Evolutionary conservation across 78 protist genomes (phyloP).

Genomic region (Bodo saltans): DNA sequence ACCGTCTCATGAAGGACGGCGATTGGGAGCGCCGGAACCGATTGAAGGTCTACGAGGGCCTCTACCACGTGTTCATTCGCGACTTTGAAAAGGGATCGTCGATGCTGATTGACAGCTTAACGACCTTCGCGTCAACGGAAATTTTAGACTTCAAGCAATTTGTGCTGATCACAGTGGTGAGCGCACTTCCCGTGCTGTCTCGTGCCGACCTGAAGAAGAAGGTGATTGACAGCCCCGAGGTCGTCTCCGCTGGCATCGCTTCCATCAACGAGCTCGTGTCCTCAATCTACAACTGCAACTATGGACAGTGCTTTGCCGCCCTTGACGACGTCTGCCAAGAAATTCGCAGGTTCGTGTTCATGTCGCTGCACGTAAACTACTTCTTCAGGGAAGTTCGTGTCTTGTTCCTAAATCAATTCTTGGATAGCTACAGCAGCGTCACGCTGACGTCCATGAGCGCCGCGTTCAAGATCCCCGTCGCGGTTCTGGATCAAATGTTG

Average conservation of each 20-base stretch:
- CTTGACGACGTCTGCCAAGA: conserved; percentile 61
- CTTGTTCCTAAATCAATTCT: conserved; percentile 76
- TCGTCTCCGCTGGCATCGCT: conserved; percentile 60
- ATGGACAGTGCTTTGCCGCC: conserved; percentile 58
- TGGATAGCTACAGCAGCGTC: conserved; percentile 86
- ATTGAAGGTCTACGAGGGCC: conserved; percentile 88
- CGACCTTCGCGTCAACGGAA: conserved; percentile 81
- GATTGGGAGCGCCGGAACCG: conserved; percentile 98
- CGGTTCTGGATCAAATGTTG: conserved; percentile 55
- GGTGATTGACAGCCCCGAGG: conserved; percentile 87
- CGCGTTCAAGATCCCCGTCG: conserved; percentile 72
- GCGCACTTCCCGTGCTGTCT: conserved; percentile 59
- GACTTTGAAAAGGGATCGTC: conserved; percentile 71
- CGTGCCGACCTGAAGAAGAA: conserved; percentile 50
- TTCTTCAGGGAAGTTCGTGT: conserved; percentile 85
- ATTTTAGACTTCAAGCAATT: conserved; percentile 67
- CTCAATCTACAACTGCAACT: conserved; percentile 79
- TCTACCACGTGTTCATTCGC: conserved; percentile 61
- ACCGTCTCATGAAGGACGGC: conserved; percentile 76
- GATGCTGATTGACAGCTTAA: conserved; percentile 70
- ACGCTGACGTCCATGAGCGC: conserved; percentile 74
- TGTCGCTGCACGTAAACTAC: conserved; percentile 68
- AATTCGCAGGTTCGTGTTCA: conserved; percentile 51
- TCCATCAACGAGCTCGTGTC: conserved; percentile 29
- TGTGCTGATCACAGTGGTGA: conserved; percentile 67